Evolutionary conservation across 208 protist genomes (phyloP), one percentile per base, ranked within the genome.

Genomic region (Phytomonas francai): DNA sequence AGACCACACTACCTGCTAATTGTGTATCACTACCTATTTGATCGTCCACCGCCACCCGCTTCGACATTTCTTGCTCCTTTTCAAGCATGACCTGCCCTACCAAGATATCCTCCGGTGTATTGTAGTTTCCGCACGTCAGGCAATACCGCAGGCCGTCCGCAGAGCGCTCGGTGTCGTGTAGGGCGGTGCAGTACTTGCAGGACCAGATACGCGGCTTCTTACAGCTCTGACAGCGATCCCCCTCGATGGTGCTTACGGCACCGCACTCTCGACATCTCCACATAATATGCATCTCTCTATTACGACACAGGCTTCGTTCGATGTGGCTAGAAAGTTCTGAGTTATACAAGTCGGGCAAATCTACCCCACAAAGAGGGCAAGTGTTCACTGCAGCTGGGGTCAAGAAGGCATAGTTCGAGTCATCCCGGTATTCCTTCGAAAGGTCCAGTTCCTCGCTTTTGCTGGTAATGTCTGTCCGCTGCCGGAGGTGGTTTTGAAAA

Each of bases 71-170:
- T 28, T 49, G 39, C 29, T 75, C 59, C 70, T 80, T 75, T 28
- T 84, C 69, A 36, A 86, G 76, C 61, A 77, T 77, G 56, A 63
- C 77, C 70, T 91, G 78, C 0, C 85, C 80, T 16, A 63, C 39
- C 30, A 82, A 32, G n/a, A 90, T 72, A 33, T 94, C 85, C 29
- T 84, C 71, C 2, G 85, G 85, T 7, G 85, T 94, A 80, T 85
- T 89, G 66, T 85, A 83, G 51, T 63, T 54, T 12, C 74, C 70
- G 67, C 88, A 94, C 0, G 79, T 84, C 12, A 61, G 9, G 60
- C 88, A 94, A 70, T 81, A 80, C 25, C 85, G 84, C 60, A 92
- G 71, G 5, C 84, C 88, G 31, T 87, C 86, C 42, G 64, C 31
- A 16, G 59, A 76, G 8, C 76, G 65, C 8, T 32, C 32, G n/a